Evolutionary conservation across 306 rosid species (phyloP).

Genomic region (Astragalus glycyphyllos): DNA sequence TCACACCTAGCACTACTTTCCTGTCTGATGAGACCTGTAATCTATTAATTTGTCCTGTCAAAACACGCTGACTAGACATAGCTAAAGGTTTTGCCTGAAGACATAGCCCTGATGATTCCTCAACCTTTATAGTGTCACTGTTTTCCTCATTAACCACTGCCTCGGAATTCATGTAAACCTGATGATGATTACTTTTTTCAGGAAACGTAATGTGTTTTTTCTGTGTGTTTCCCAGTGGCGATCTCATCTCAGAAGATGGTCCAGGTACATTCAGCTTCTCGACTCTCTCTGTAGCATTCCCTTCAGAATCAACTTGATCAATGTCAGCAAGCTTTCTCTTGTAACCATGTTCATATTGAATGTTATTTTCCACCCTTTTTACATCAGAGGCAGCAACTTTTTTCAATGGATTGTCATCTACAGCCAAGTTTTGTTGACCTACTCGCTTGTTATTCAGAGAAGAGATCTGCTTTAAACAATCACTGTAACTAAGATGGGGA

Average conservation of each 20-base stretch:
- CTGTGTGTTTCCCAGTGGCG: slow-evolving; percentile 30
- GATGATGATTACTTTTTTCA: slow-evolving; percentile 44
- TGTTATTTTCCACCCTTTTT: slow-evolving; percentile 44
- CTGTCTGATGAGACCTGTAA: slow-evolving; percentile 43
- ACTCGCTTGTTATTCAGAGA: slow-evolving; percentile 32
- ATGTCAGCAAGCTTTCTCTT: slow-evolving; percentile 41
- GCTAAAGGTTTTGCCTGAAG: slow-evolving; percentile 37
- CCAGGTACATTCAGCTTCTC: slow-evolving; percentile 36
- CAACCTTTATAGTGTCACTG: slow-evolving; percentile 32
- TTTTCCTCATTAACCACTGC: slow-evolving; percentile 34
- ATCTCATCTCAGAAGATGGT: slow-evolving; percentile 34
- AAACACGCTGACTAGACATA: slow-evolving; percentile 27
- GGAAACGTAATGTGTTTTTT: slow-evolving; percentile 31
- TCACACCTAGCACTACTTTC: slow-evolving; percentile 61
- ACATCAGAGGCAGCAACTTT: slow-evolving; percentile 29
- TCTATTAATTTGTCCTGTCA: slow-evolving; percentile 33
- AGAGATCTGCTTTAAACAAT: slow-evolving; percentile 29
- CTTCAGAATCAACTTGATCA: slow-evolving; percentile 36
- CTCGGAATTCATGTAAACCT: slow-evolving; percentile 46
- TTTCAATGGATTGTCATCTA: slow-evolving; percentile 43
- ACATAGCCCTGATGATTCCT: slow-evolving; percentile 47
- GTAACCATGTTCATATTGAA: slow-evolving; percentile 39
- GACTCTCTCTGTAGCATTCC: slow-evolving; percentile 34
- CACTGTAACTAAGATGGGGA: slow-evolving; percentile 43
- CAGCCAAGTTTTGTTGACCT: slow-evolving; percentile 40